phyloP scores from a whole-genome alignment of 306 rosid genomes.

The Casuarina equisetifolia region DNA sequence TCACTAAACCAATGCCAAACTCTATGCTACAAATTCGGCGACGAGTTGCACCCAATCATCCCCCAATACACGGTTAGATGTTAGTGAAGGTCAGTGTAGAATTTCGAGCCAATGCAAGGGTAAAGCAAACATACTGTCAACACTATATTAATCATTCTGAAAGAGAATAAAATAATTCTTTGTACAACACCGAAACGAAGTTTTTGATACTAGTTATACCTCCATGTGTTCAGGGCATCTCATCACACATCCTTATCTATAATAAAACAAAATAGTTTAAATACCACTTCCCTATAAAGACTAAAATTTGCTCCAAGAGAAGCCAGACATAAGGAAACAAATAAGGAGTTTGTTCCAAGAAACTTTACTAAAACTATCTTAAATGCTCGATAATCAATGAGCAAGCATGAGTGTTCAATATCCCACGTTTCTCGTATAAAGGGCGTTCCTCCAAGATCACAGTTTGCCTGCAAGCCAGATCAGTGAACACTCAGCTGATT shows the following conservation, averaged over 20 bases:
- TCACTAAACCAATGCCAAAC: not conserved
- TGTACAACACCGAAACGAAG: not conserved
- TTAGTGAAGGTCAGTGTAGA: not conserved
- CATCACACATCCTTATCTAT: not conserved
- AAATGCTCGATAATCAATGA: not conserved
- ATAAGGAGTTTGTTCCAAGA: not conserved
- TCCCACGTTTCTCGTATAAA: not conserved
- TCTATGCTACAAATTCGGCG: too few species aligned
- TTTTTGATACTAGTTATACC: not conserved
- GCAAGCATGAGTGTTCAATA: not conserved
- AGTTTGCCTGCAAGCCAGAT: slow-evolving; percentile 4
- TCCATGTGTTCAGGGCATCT: not conserved
- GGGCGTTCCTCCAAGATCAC: slow-evolving; percentile 10
- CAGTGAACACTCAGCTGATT: not conserved
- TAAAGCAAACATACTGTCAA: not conserved
- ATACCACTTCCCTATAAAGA: not conserved
- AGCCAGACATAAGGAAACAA: not conserved
- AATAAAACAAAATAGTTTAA: not conserved
- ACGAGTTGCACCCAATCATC: too few species aligned
- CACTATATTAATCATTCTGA: not conserved
- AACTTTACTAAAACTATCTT: not conserved
- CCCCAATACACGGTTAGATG: not conserved
- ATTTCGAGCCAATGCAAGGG: not conserved
- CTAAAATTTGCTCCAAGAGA: not conserved
- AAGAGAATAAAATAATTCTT: not conserved